A percentile compares a stretch with the other conserved stretches of the same genome.
phyloP scores from a whole-genome alignment of 192 early-diverging fungal genomes.

The Linnemannia hyalina region DNA sequence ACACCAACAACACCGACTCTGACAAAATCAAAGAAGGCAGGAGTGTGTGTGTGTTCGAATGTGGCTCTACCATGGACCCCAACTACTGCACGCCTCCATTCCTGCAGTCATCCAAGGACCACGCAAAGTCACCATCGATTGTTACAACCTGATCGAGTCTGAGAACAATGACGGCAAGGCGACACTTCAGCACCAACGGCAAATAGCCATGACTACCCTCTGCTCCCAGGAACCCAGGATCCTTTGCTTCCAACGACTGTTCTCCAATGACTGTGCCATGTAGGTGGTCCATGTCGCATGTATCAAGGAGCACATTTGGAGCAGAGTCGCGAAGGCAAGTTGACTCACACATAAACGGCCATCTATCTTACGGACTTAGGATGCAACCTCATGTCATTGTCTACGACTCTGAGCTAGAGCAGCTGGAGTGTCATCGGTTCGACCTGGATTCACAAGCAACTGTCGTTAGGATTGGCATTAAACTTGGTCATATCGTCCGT shows the following conservation, averaged over 20 bases:
- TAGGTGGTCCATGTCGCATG: background rate
- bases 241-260: conserved; percentile 9
- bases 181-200: conserved; percentile 14
- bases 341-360: too few relatives aligned
- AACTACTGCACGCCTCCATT: conserved; percentile 12
- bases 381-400: conserved; percentile 24
- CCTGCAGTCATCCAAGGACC: background rate
- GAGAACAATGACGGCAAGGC: background rate
- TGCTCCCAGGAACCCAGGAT: conserved; percentile 18
- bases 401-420: conserved; percentile 17
- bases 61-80: conserved; percentile 34
- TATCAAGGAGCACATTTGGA: background rate
- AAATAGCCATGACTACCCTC: background rate
- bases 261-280: conserved; percentile 9
- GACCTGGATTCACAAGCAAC: background rate
- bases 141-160: conserved; percentile 11
- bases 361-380: background rate
- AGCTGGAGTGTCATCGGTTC: conserved; percentile 32
- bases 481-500: conserved; percentile 13
- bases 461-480: conserved; percentile 11
- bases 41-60: background rate
- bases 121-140: conserved; percentile 3
- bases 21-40: background rate
- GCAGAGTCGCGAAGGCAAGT: too few relatives aligned
- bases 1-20: background rate